These are phyloP conservation scores for Trametes polyzona DNA, from an alignment of 1,284 basidiomycete species.

Conservation along the genomic window DNA sequence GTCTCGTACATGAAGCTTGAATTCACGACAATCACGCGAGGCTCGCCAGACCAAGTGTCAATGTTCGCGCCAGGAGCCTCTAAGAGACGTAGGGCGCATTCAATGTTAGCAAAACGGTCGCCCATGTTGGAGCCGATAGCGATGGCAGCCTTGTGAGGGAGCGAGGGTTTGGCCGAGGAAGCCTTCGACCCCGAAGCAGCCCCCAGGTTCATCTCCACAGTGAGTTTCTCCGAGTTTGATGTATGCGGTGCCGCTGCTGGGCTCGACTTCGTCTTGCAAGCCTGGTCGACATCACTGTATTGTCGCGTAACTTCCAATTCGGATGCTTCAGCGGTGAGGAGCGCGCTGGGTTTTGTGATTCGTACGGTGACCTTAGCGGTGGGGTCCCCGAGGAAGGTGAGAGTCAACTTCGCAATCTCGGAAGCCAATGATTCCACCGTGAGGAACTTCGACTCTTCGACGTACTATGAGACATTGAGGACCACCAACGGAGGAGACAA, in stretches of 20 bases:
- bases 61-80: slow-evolving; percentile 46
- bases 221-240: background rate
- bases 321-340: slow-evolving; percentile 70
- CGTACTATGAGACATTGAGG: slow-evolving; percentile 36
- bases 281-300: slow-evolving; percentile 37
- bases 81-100: slow-evolving; percentile 68
- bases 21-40: slow-evolving; percentile 57
- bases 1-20: slow-evolving; percentile 96
- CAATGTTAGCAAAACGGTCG: slow-evolving; percentile 86
- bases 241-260: background rate
- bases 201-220: background rate
- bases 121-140: slow-evolving; percentile 93
- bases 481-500: background rate
- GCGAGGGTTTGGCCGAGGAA: background rate
- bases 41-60: slow-evolving; percentile 22
- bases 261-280: background rate
- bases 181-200: background rate
- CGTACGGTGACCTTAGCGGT: slow-evolving; percentile 54
- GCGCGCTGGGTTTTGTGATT: slow-evolving; percentile 78
- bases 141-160: slow-evolving; percentile 57
- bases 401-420: slow-evolving; percentile 52
- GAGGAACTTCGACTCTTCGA: slow-evolving; percentile 55
- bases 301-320: slow-evolving; percentile 62
- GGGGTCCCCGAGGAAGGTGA: slow-evolving; percentile 31
- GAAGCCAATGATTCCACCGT: slow-evolving; percentile 81